These are phyloP conservation scores for Coemansia sp. DNA, from an alignment of 192 early-diverging fungal species.

Conservation along the genomic window DNA sequence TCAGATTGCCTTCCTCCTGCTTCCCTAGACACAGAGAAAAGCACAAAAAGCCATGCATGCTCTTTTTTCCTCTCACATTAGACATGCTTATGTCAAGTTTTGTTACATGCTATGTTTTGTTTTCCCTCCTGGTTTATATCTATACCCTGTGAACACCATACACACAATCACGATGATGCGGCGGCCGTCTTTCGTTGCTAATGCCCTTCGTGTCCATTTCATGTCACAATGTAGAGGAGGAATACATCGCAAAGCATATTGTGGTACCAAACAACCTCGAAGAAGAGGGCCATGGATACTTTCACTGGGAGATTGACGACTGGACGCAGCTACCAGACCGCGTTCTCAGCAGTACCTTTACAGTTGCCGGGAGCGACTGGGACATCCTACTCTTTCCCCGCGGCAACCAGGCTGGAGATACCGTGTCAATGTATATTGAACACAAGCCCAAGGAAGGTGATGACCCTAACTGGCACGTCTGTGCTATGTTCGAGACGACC, in stretches of 20 bases:
- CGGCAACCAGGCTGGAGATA: constrained; percentile 75
- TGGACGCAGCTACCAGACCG: constrained; percentile 35
- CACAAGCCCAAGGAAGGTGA: constrained; percentile 66
- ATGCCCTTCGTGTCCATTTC: neutral
- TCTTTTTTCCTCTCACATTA: too few species aligned
- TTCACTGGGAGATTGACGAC: constrained; percentile 51
- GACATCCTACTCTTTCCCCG: constrained; percentile 84
- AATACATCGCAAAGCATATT: constrained; percentile 23
- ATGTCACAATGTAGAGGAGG: constrained; percentile 29
- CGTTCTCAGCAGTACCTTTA: constrained; percentile 35
- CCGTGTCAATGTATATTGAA: constrained; percentile 84
- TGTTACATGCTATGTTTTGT: neutral
- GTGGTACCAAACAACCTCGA: constrained; percentile 15
- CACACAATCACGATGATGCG: neutral
- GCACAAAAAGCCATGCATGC: neutral
- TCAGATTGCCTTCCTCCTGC: neutral
- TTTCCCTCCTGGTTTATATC: too few species aligned
- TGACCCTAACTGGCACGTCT: constrained; percentile 72
- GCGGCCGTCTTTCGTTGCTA: neutral
- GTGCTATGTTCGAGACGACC: constrained; percentile 77
- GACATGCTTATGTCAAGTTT: neutral
- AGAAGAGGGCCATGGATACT: constrained; percentile 34
- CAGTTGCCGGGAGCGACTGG: constrained; percentile 59
- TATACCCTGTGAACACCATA: neutral
- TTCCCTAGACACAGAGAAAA: neutral